These are phyloP conservation scores for Violaceomyces palustris DNA, from an alignment of 1,284 basidiomycete genomes.

Conservation along the genomic window DNA sequence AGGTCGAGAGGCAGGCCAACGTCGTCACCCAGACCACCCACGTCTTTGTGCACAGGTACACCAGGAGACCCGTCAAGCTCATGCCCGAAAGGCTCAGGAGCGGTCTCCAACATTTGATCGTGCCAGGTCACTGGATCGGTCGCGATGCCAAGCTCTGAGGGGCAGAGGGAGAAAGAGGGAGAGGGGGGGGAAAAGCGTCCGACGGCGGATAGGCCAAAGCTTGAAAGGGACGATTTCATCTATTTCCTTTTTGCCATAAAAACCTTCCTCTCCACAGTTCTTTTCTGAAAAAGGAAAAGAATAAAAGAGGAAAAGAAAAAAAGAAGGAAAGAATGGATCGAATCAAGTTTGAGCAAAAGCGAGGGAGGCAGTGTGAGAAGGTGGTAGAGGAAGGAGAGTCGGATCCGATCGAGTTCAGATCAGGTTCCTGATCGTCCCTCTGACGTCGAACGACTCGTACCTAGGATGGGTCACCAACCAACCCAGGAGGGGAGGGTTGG, in stretches of 20 bases:
- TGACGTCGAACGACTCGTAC: too few species aligned
- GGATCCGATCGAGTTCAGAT: too few species aligned
- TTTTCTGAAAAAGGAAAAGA: too few species aligned
- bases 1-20: constrained; percentile 1
- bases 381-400: too few species aligned
- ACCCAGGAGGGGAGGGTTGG: too few species aligned
- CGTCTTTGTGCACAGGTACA: constrained; percentile 28
- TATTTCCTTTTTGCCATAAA: not conserved
- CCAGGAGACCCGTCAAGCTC: constrained; percentile 13
- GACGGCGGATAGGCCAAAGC: not conserved
- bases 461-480: too few species aligned
- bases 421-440: too few species aligned
- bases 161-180: not conserved
- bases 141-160: not conserved
- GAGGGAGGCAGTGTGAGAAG: not conserved
- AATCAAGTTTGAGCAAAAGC: not conserved
- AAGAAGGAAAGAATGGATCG: not conserved
- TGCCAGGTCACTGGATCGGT: not conserved
- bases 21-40: constrained; percentile 29
- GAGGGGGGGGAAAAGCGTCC: not conserved
- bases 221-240: not conserved
- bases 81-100: constrained; percentile 12
- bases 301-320: too few species aligned
- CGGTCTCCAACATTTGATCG: constrained; percentile 1
- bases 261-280: not conserved